Percentiles rank a stretch among this genome's conserved stretches.
Conservation (phyloP, 805 yeast genomes). For the Saturnispora bothae region DNA sequence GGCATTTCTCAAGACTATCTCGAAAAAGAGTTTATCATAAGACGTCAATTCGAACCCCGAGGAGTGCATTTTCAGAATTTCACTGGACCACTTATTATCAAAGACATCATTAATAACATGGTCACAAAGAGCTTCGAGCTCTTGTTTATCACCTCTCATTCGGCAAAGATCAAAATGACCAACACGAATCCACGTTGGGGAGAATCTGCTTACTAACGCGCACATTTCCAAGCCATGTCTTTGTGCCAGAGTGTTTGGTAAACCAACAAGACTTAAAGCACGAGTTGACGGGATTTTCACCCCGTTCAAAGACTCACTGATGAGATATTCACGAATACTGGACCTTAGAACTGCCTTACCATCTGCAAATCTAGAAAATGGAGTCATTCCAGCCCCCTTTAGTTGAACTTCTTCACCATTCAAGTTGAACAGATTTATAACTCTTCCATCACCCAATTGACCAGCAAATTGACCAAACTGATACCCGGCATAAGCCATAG, state of each 20-base stretch:
- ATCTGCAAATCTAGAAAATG: constrained; percentile 90
- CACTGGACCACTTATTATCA: constrained; percentile 16
- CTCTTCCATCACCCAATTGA: constrained; percentile 94
- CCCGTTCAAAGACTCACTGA: constrained; percentile 70
- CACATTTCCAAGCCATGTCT: constrained; percentile 66
- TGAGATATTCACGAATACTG: constrained; percentile 76
- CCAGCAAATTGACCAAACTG: constrained; percentile 97
- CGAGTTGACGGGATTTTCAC: constrained; percentile 83
- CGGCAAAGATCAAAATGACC: constrained; percentile 84
- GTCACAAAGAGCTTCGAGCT: constrained; percentile 54
- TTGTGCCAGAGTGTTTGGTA: constrained; percentile 71
- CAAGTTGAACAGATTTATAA: constrained; percentile 67
- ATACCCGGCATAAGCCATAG: constrained; percentile 91
- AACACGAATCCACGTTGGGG: constrained; percentile 76
- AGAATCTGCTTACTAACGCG: constrained; percentile 76
- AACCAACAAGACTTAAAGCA: constrained; percentile 59
- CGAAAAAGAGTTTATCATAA: constrained; percentile 64
- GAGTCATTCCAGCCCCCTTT: constrained; percentile 89
- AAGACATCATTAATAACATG: constrained; percentile 62
- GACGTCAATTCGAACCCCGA: constrained; percentile 32
- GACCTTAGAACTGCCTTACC: constrained; percentile 91
- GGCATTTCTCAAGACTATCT: constrained; percentile 67
- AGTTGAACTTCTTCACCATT: constrained; percentile 58
- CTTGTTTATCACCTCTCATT: constrained; percentile 57
- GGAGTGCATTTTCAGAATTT: constrained; percentile 16